Evolutionary conservation across 2,329 filamentous ascomycete species (phyloP), one percentile per base, ranked within the genome.

Genomic region (Scolecobasidium constrictum): DNA sequence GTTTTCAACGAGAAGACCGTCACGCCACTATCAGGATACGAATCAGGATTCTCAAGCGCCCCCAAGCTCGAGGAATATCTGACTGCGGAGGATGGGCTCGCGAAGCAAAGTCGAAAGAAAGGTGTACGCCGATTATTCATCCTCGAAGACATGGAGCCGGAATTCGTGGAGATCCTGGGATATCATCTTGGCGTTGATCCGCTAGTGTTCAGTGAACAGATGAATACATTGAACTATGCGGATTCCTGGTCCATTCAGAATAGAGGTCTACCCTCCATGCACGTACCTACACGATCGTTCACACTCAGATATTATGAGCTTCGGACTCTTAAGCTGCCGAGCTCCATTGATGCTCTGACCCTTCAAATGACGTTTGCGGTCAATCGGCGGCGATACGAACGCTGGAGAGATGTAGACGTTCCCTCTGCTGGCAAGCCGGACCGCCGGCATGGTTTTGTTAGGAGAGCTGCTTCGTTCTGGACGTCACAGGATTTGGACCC

Each of bases 211-310:
- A 49, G 46, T 16, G 48, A 49, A 19, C 52, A 54, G 28, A 52
- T 51, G 48, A 51, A 54, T 19, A 51, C 52, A 5, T 53, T 48
- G 50, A 53, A 51, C 33, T 53, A 47, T 17, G 49, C 50, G 3
- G 49, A 52, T 17, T 50, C 48, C 2, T 43, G 44, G 19, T 50
- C 50, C 4, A 48, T 50, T 4, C 48, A 49, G 5, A 41, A 48
- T 35, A 46, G 51, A 19, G 45, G 45, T 17, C 35, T 54, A 5
- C 51, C 51, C 1, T 53, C 51, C 15, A 43, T 53, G 42, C 43
- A 40, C 3, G 21, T 39, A 3, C 51, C 51, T 0, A 38, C 45
- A 6, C 44, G 46, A 15, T 49, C 46, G 5, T 52, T 53, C 13
- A 50, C 49, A 0, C 12, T 54, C 12, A 46, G 51, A 18, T 53